Evolutionary conservation across 1,284 basidiomycete species (phyloP), one percentile per base, ranked within the genome.

Genomic region (Melampsora americana): DNA sequence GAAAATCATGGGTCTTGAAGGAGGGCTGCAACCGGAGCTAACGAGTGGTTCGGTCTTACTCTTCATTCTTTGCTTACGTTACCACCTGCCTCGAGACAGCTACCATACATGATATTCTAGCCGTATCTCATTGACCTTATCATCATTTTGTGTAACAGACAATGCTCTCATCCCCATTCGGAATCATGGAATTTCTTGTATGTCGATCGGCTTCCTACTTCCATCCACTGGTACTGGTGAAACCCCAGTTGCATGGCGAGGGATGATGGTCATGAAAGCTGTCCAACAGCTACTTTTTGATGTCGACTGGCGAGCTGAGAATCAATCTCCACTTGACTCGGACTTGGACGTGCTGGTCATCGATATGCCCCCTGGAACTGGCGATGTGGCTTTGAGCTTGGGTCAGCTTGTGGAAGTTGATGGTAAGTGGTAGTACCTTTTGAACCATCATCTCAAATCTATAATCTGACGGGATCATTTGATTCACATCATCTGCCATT

Each of bases 201-300:
- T 99, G 95, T 96, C 93, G 1, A 98, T 99, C 89, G 95, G 95
- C 0, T 99, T 87, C 78, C 82, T 88, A 2, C 82, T 87, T 1
- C 85, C 85, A 79, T 76, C 75, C 23, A 75, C 82, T 82, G n/a
- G 85, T 66, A 56, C 80, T 39, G 85, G 86, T 48, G 91, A 94
- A 80, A 89, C 89, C 0, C 89, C 93, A 0, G 87, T 98, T 23
- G 93, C 95, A 30, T 99, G 95, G 95, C 87, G 95, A 50, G 95
- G 95, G 0, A 88, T 98, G 66, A 98, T 99, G 95, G 96, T 99
- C 1, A 95, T 96, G 85, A 99, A 99, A 82, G 95, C 95, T 30
- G 93, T 95, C 0, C 95, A 98, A 83, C 93, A 99, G 82, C 86
- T 99, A 0, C 86, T 98, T 0, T 98, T 99, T 81, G 94, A 98